Evolutionary conservation across 2,329 filamentous ascomycete genomes (phyloP), one percentile per base, ranked within the genome.

Genomic region (Lachnellula hyalina): DNA sequence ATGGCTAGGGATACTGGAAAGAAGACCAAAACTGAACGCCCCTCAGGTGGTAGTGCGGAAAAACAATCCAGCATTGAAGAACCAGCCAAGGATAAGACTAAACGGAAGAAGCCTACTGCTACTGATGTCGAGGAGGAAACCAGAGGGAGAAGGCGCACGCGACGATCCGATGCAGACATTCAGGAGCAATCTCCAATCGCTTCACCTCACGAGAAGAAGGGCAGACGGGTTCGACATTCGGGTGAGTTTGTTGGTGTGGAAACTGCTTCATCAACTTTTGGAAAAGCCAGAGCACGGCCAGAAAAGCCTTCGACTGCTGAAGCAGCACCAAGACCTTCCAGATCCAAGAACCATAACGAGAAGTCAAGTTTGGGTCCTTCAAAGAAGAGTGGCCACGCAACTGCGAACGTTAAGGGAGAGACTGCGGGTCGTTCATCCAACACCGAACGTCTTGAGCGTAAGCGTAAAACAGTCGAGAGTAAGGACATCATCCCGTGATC

Each of bases 191-290:
- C 25, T 47, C 19, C 44, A 28, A 17, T 32, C 17, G 5, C 35
- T 17, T 32, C 28, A 2, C 7, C 19, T 41, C n/a, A 25, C 6
- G 14, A 44, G 6, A 6, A 50, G 23, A 28, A 25, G 35, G 4
- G 11, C 11, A 41, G n/a, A 41, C 48, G 9, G 14, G 23, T 12
- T 15, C 36, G 21, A 32, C 15, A 15, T 38, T 23, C 35, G 46
- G 49, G 48, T 47, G 51, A 25, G 49, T 36, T 51, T 17, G 34
- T 61, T 48, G 57, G 53, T 42, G 51, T 62, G 12, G 57, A 63
- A 52, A 52, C 54, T 15, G 64, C 62, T 51, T 58, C 61, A 17
- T 66, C 64, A 40, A 53, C 52, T 23, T 54, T 63, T 38, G 58
- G 51, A 21, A 61, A 56, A 47, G 41, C 38, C 23, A 54, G 48